phyloP scores from a whole-genome alignment of 75 land plant genomes.

The Cunninghamia lanceolata region DNA sequence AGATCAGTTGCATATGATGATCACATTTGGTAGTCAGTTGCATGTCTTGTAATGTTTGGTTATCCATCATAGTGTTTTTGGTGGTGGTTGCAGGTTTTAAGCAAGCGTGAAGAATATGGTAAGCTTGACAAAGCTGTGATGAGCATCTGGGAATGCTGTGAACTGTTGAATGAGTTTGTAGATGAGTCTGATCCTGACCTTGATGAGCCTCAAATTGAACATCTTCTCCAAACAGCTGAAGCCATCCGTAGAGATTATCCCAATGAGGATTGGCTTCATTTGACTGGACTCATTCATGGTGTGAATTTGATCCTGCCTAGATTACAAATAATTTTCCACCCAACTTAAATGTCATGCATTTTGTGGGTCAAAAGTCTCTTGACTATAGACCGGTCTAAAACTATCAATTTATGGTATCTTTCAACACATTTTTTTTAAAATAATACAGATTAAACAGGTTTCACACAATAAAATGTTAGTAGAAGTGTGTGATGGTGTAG shows the following conservation, averaged over 20 bases:
- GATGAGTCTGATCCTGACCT: constrained; percentile 86
- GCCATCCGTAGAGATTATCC: constrained; percentile 77
- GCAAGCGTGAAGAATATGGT: background rate
- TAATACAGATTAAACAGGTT: no score
- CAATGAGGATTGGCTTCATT: constrained; percentile 77
- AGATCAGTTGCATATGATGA: background rate
- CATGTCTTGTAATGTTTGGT: background rate
- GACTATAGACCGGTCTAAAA: no score
- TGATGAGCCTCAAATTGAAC: constrained; percentile 85
- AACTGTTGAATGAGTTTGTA: constrained; percentile 61
- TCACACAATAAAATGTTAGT: no score
- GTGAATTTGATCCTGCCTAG: background rate
- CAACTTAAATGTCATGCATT: no score
- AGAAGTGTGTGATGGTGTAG: no score
- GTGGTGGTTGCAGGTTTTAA: background rate
- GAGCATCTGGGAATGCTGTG: constrained; percentile 93
- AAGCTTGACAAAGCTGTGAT: constrained; percentile 49
- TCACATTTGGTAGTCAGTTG: background rate
- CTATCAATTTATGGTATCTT: background rate
- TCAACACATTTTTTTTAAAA: background rate
- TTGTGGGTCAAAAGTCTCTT: no score
- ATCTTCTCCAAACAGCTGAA: constrained; percentile 74
- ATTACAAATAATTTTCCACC: background rate
- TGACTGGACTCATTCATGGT: constrained; percentile 87
- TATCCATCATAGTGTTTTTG: background rate